Base-by-base conservation (phyloP, 768 basidiomycete species). In the Tulasnella sp. region DNA sequence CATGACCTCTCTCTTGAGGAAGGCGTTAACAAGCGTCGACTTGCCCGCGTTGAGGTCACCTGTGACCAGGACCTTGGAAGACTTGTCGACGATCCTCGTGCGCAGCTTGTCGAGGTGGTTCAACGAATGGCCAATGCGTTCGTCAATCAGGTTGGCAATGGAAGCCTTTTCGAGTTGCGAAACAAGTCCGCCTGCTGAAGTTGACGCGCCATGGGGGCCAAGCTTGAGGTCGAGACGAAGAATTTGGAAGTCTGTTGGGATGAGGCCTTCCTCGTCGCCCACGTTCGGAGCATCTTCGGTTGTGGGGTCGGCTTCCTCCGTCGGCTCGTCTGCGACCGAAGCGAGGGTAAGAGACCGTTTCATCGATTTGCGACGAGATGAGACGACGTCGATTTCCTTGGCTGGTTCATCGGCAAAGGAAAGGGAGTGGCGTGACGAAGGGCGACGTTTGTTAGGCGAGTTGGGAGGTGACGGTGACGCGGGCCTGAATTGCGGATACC, bases 31-130 rank as follows among this genome's bases (percentile, higher is more conserved):
- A 82, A 99, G 93, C 0, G 97, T 99, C 25, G 96, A 97, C 84
- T 99, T 99, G 80, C 97, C 97, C 42, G 97, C 93, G 82, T 99
- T 99, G 77, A 99, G 87, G 82, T 99, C 97, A 77, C 97, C 97
- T 31, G 97, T 99, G 77, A 99, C 95, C 79, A 99, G 90, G 71
- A 99, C 95, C 82, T 97, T 94, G 80, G 95, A 97, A 0, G 94
- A 92, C 7, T 91, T 94, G 82, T 98, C 96, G 82, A 92, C 87
- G 17, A 99, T 90, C 52, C 97, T 93, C 71, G 89, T 86, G 40
- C 91, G 91, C 78, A 99, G 91, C 79, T 91, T 92, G 77, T 91
- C 88, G 77, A 99, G 88, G 82, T 98, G 96, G 31, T 86, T 86
- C 75, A 93, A 83, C 29, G 94, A 89, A 31, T 89, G 83, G 19